Base-by-base conservation (phyloP, 108 stramenopile species). In the Craspedostauros australis region DNA sequence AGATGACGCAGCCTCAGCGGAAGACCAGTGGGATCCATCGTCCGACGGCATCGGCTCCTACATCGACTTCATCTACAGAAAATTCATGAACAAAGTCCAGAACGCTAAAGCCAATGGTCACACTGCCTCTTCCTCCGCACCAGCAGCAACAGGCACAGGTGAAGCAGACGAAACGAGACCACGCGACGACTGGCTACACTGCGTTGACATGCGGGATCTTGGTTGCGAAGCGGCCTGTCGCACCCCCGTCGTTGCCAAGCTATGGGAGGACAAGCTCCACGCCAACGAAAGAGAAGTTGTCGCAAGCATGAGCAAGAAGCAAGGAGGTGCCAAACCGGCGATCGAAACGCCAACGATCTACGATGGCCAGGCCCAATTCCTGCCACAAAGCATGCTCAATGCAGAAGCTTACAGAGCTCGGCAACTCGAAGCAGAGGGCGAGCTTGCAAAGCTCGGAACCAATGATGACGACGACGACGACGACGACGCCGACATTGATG, bases 41-140 rank as follows among this genome's bases (percentile, higher is more conserved):
- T 18, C 50, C 32, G 70, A 72, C 43, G 70, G 70, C 9, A 45
- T 72, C 22, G 70, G 70, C 22, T 66, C 70, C 32, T 72, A 66
- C 24, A 33, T 72, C 3, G 70, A 65, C 28, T 66, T 36, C 27
- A n/a, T 66, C 0, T 66, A 60, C 36, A 64, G 70, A 27, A n/a
- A 60, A 22, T 50, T 72, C 16, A 52, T 72, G 57, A 40, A 15
- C 45, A 37, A 20, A 18, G 39, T 51, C n/a, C 25, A 39, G 7
- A 18, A 8, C 3, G 25, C 12, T 11, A 19, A 12, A 32, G 57
- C 14, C 11, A 21, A 58, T 15, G 27, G 18, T 0, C 32, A 28
- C 28, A 22, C 18, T 15, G n/a, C 26, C 0, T 12, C 47, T 30
- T 7, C 22, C 30, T 7, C 15, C 9, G 24, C 21, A 30, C 9